Evolutionary conservation across 1,284 basidiomycete species (phyloP), one percentile per base, ranked within the genome.

Genomic region (Marasmius fiardii): DNA sequence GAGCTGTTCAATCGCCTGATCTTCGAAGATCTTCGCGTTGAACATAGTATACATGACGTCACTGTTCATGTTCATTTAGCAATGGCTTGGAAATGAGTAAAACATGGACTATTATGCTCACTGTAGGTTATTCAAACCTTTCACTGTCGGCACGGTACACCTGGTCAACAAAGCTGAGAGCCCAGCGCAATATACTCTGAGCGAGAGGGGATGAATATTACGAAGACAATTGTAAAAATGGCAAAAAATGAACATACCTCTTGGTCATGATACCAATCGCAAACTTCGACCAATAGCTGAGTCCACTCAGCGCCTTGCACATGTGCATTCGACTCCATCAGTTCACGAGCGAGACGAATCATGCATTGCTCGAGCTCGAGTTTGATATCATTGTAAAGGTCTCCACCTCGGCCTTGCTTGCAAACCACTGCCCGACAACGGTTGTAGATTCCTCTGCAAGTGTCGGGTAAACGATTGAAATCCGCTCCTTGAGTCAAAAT

Each of bases 151-250:
- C 1, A 84, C 69, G 60, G n/a, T 85, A 86, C 0, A 73, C 72
- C 63, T 85, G 82, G 63, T 90, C 85, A 43, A 89, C 69, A 61
- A 84, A 86, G 0, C 86, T 79, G 55, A 88, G 65, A 21, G 88
- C 65, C 0, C 83, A 84, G 60, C 76, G 70, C 8, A 89, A 61
- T 8, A 86, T 67, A 4, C 68, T 68, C 83, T 87, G 52, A 48
- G 31, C 35, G 23, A 20, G 24, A 11, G 12, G 28, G 26, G n/a
- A 31, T 31, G 43, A 35, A 8, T 23, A 16, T 23, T 35, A 26
- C 23, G 16, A 11, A 41, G 10, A 16, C 41, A 35, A 8, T n/a
- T n/a, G n/a, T n/a, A n/a, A 50, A 14, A 28, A 53, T 5, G 6
- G 18, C 6, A 34, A 34, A 21, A 20, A 3, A 10, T n/a, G n/a